Evolutionary conservation across 768 basidiomycete genomes (phyloP).

Genomic region (Phlegmacium glaucopus): DNA sequence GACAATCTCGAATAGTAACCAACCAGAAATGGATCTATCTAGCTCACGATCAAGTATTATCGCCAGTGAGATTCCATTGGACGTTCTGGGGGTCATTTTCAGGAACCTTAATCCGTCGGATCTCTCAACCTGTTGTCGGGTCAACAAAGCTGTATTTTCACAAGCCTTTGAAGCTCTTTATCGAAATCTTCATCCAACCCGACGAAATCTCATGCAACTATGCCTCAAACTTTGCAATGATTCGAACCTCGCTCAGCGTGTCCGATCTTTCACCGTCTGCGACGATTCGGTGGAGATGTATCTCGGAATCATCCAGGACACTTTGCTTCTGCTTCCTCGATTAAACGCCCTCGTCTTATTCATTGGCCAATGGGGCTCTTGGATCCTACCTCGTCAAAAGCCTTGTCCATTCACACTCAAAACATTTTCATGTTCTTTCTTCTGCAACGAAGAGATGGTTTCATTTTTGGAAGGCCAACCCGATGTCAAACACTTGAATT

Average conservation of each 20-base stretch:
- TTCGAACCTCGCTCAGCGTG: constrained; percentile 14
- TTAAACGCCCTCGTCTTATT: constrained; percentile 20
- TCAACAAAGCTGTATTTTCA: constrained; percentile 15
- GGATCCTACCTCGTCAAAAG: constrained; percentile 18
- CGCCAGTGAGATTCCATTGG: constrained; percentile 15
- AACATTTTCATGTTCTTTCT: constrained; percentile 16
- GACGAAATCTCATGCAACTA: constrained; percentile 15
- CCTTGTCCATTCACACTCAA: constrained; percentile 18
- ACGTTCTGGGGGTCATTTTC: constrained; percentile 20
- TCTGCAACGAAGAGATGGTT: constrained; percentile 11
- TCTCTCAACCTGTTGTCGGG: constrained; percentile 17
- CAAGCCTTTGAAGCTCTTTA: constrained; percentile 20
- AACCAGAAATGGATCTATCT: not conserved
- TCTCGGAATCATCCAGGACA: constrained; percentile 20
- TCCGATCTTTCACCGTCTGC: constrained; percentile 16
- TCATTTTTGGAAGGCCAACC: constrained; percentile 17
- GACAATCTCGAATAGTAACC: no score
- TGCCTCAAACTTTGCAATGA: constrained; percentile 21
- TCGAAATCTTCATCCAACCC: constrained; percentile 16
- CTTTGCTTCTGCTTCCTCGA: constrained; percentile 15
- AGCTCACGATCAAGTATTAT: not conserved
- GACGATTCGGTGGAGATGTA: constrained; percentile 16
- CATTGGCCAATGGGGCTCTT: constrained; percentile 16
- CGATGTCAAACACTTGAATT: constrained; percentile 9
- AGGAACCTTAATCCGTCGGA: constrained; percentile 9